Conservation (phyloP, 2,329 filamentous ascomycete genomes). For the Davidsoniella eucalypti region DNA sequence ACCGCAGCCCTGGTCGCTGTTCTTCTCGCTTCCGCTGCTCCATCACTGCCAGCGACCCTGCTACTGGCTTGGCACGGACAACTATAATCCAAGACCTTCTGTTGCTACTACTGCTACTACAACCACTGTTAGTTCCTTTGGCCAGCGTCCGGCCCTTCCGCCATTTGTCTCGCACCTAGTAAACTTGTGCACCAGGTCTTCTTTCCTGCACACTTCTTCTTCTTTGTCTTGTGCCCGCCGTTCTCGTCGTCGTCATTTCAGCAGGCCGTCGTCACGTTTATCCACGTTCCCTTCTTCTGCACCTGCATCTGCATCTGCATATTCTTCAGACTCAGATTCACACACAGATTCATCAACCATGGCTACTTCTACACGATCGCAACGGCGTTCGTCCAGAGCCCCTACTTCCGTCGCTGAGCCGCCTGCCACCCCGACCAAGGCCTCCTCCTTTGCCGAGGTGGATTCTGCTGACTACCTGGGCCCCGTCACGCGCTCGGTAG, state of each 20-base stretch:
- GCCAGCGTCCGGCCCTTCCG: conserved; percentile 11
- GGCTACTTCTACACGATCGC: conserved; percentile 7
- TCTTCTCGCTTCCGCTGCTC: conserved; percentile 6
- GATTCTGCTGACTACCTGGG: conserved; percentile 36
- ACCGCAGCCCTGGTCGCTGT: conserved; percentile 2
- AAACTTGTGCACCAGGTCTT: conserved; percentile 2
- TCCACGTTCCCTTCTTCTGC: neutral
- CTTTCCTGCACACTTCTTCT: neutral
- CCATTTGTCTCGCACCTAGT: conserved; percentile 7
- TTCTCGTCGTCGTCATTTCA: neutral
- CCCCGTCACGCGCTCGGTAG: conserved; percentile 61
- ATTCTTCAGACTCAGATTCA: neutral
- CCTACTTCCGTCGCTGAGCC: neutral
- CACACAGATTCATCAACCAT: conserved; percentile 3
- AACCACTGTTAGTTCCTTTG: conserved; percentile 2
- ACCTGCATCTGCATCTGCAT: neutral
- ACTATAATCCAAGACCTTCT: neutral
- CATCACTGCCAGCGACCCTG: neutral
- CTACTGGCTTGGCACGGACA: no score
- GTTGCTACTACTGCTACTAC: neutral
- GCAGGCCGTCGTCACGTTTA: neutral
- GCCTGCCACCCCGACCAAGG: conserved; percentile 7
- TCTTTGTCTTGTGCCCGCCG: neutral
- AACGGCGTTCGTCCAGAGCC: conserved; percentile 6
- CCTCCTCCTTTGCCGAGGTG: conserved; percentile 2